Conservation (phyloP, 495 filamentous ascomycete species). For the Tuber indicum region DNA sequence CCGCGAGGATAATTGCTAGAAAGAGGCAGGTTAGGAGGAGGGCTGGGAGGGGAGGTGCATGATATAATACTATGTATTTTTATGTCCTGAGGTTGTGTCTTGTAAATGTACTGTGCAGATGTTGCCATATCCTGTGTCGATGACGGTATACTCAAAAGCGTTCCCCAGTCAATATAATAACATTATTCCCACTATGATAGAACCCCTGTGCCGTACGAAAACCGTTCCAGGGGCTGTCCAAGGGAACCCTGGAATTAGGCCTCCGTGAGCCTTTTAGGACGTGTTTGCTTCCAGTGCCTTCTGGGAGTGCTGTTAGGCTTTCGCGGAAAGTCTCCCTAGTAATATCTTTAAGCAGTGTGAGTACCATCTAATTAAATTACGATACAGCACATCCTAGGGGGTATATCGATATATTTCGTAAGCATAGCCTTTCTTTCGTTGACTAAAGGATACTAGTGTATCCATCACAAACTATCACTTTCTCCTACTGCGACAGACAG, state of each 20-base stretch:
- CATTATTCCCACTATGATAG: not conserved
- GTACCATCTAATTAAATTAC: not conserved
- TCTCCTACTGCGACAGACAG: not conserved
- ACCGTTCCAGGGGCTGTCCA: not conserved
- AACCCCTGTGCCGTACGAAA: not conserved
- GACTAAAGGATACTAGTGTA: not conserved
- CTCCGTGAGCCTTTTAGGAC: not conserved
- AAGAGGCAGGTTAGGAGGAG: slow-evolving; percentile 34
- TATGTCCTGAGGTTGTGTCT: not conserved
- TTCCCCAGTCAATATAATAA: not conserved
- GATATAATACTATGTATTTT: not conserved
- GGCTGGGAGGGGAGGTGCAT: slow-evolving; percentile 23
- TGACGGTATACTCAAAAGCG: not conserved
- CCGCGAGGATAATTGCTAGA: slow-evolving; percentile 34
- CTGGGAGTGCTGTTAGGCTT: not conserved
- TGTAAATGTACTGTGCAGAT: not conserved
- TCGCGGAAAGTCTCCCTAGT: not conserved
- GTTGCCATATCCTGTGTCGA: not conserved
- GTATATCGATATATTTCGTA: not conserved
- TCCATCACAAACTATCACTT: not conserved
- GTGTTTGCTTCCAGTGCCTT: not conserved
- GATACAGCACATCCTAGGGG: not conserved
- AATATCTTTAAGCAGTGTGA: not conserved
- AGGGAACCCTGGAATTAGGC: not conserved
- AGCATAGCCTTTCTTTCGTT: not conserved